Evolutionary conservation across 2,329 filamentous ascomycete species (phyloP), one percentile per base, ranked within the genome.

Genomic region (Coniochaeta sp.): DNA sequence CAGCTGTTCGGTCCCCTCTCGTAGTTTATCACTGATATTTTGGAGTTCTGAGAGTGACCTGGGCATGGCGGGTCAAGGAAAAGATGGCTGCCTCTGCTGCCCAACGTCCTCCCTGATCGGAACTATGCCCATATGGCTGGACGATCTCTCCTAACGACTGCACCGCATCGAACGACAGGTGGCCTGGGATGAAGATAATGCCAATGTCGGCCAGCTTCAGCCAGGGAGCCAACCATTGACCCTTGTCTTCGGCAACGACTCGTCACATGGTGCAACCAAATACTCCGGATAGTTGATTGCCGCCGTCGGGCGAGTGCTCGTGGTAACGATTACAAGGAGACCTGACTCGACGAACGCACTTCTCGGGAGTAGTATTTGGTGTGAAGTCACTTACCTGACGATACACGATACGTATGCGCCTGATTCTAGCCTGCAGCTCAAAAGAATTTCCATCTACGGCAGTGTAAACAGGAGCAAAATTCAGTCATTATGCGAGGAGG

Each of bases 71-170:
- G n/a, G n/a, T n/a, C n/a, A n/a, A n/a, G n/a, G n/a, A n/a, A n/a
- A n/a, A n/a, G n/a, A n/a, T n/a, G n/a, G n/a, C n/a, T n/a, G n/a
- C n/a, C n/a, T n/a, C n/a, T n/a, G n/a, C n/a, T n/a, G 28, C 55
- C 50, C 44, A 44, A 59, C 44, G 58, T 59, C 14, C 55, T 59
- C 26, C 44, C n/a, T 59, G 8, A 59, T 59, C 43, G 44, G 58
- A 17, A 52, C 26, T 6, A 59, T 59, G 58, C 58, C 58, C 11
- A 22, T n/a, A 19, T 59, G 58, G 58, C 58, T 44, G 2, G 17
- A 16, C 12, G 58, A 44, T 17, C 44, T 19, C 6, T 5, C 16
- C 12, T 59, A 52, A 24, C 58, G 58, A 24, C 58, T 59, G 8
- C 22, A 43, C 28, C 17, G 33, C 12, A 33, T 47, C 31, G 24